A percentile compares a stretch with the other conserved stretches of the same genome.
Evolutionary conservation across 805 yeast genomes (phyloP).

Genomic region (Kazachstania africana): DNA sequence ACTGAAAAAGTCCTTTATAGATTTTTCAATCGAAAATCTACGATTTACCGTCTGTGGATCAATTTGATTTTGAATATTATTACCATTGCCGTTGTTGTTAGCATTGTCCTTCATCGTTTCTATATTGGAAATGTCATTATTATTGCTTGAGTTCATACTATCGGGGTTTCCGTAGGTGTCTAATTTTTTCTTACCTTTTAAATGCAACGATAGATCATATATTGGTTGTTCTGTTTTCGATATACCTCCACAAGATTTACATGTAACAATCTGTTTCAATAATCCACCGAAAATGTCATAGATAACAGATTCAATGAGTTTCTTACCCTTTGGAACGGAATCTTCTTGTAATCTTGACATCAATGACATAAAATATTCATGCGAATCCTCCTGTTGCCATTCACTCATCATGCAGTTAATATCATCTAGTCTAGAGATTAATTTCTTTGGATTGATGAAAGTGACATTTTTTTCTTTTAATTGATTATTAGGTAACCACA

Average conservation of each 20-base stretch:
- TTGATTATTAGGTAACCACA: slow-evolving; percentile 51
- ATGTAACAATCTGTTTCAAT: slow-evolving; percentile 71
- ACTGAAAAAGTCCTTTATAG: slow-evolving; percentile 71
- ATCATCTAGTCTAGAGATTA: slow-evolving; percentile 62
- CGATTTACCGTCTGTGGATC: slow-evolving; percentile 10
- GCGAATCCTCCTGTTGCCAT: slow-evolving; percentile 97
- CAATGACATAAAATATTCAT: slow-evolving; percentile 90
- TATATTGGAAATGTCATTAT: too few species aligned
- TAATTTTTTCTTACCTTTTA: slow-evolving; percentile 36
- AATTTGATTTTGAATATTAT: background rate
- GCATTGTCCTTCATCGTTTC: background rate
- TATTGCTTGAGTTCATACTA: background rate
- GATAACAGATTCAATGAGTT: slow-evolving; percentile 66
- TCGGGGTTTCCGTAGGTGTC: background rate
- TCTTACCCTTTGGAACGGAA: slow-evolving; percentile 79
- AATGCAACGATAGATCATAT: slow-evolving; percentile 79
- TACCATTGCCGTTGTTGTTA: background rate
- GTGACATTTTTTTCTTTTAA: slow-evolving; percentile 24
- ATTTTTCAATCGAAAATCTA: slow-evolving; percentile 57
- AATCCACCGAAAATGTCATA: slow-evolving; percentile 94
- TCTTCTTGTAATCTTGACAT: slow-evolving; percentile 85
- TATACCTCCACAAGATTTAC: slow-evolving; percentile 70
- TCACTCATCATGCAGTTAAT: slow-evolving; percentile 93
- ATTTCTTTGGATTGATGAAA: slow-evolving; percentile 62
- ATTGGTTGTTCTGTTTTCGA: slow-evolving; percentile 87